Conservation (phyloP, 148 eudicot genomes). For the Polygonum aviculare region DNA sequence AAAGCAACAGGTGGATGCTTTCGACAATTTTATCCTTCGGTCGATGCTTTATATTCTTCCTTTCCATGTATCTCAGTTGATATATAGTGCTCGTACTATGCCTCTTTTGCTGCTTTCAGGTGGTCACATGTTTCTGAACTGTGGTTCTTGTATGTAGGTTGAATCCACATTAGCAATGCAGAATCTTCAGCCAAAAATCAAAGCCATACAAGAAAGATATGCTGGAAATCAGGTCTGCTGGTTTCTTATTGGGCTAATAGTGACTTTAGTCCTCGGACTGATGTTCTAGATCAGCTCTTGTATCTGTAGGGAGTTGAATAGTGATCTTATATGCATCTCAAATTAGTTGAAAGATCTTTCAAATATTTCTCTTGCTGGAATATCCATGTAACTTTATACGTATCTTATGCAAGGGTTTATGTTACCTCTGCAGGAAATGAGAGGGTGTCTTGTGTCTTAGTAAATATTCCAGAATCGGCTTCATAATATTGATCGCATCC, state of each 20-base stretch:
- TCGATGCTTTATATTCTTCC: not conserved
- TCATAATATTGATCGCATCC: not conserved
- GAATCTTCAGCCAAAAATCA: slow-evolving; percentile 97
- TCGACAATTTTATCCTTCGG: not conserved
- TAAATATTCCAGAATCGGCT: not conserved
- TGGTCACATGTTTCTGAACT: slow-evolving; percentile 7
- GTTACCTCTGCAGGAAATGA: not conserved
- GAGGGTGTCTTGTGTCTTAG: not conserved
- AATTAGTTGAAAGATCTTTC: not conserved
- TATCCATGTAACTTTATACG: not conserved
- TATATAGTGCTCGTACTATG: not conserved
- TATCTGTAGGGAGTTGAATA: not conserved
- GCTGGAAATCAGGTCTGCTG: slow-evolving; percentile 79
- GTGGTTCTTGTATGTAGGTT: slow-evolving; percentile 40
- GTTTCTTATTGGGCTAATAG: not conserved
- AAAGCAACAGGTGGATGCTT: slow-evolving; percentile 51
- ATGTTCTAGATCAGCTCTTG: not conserved
- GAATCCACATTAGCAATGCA: slow-evolving; percentile 98
- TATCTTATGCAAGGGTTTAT: not conserved
- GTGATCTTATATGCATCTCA: not conserved
- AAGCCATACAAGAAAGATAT: slow-evolving; percentile 98
- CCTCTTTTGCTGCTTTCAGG: not conserved
- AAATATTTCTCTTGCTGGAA: not conserved
- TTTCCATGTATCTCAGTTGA: not conserved
- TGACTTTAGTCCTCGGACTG: not conserved